Conservation (phyloP, 2,329 filamentous ascomycete genomes). For the Pseudofabraea citricarpa region DNA sequence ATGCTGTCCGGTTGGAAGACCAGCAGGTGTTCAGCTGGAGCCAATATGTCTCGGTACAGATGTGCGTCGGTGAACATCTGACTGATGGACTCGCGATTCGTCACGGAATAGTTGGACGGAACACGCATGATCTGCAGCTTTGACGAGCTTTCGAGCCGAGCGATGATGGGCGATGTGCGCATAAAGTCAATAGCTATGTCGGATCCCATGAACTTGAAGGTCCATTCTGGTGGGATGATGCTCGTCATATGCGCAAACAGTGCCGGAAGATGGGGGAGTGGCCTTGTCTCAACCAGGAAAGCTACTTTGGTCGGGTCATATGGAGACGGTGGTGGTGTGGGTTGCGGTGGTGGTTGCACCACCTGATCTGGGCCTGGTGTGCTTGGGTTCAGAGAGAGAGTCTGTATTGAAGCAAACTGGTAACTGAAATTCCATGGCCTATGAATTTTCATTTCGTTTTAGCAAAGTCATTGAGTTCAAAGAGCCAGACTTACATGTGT, state of each 20-base stretch:
- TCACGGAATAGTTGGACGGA: slow-evolving; percentile 40
- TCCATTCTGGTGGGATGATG: neutral
- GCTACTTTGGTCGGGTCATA: neutral
- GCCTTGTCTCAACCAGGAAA: neutral
- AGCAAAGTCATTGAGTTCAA: too few relatives aligned
- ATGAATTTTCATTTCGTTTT: too few relatives aligned
- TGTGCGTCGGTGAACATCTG: slow-evolving; percentile 44
- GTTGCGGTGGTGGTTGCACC: neutral
- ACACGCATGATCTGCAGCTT: slow-evolving; percentile 45
- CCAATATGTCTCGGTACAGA: slow-evolving; percentile 47
- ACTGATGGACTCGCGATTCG: slow-evolving; percentile 40
- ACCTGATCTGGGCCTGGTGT: neutral
- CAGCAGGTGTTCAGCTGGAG: slow-evolving; percentile 47
- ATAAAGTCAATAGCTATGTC: slow-evolving; percentile 37
- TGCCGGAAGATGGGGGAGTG: neutral
- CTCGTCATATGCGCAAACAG: neutral
- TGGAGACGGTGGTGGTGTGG: too few relatives aligned
- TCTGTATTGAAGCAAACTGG: too few relatives aligned
- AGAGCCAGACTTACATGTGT: too few relatives aligned
- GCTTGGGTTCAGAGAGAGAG: too few relatives aligned
- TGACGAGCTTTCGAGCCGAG: slow-evolving; percentile 40
- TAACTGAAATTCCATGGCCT: too few relatives aligned
- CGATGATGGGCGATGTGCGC: slow-evolving; percentile 36
- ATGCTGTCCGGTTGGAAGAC: slow-evolving; percentile 51
- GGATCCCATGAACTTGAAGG: neutral